These are phyloP conservation scores for Penicillium griseofulvum DNA, from an alignment of 2,329 filamentous ascomycete genomes.

Conservation along the genomic window DNA sequence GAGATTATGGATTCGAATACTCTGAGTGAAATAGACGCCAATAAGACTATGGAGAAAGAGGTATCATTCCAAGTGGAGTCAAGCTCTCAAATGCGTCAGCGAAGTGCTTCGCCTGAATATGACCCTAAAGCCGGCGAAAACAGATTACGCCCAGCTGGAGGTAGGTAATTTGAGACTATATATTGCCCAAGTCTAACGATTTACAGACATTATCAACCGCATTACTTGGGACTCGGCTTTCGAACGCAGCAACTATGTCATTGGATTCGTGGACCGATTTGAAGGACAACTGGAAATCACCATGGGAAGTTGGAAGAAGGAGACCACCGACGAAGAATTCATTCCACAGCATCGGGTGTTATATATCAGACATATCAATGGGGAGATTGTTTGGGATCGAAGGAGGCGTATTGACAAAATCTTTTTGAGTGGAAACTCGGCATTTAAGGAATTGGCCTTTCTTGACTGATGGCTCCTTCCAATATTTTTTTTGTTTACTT, in stretches of 20 bases:
- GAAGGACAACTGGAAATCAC: conserved; percentile 49
- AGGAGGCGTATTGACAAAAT: conserved; percentile 47
- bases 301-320: conserved; percentile 52
- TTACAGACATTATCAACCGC: conserved; percentile 48
- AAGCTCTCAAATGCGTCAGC: not conserved
- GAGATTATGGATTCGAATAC: not conserved
- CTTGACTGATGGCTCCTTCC: conserved; percentile 21
- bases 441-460: conserved; percentile 30
- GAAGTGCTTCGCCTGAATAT: not conserved
- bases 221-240: conserved; percentile 51
- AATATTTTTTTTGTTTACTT: not conserved
- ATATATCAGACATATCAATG: conserved; percentile 45
- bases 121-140: conserved; percentile 15
- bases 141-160: conserved; percentile 18
- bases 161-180: not conserved
- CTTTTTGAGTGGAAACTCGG: conserved; percentile 46
- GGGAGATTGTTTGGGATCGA: conserved; percentile 52
- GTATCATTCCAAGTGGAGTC: not conserved
- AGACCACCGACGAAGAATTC: conserved; percentile 56
- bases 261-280: conserved; percentile 57
- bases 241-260: conserved; percentile 46
- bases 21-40: not conserved
- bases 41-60: not conserved
- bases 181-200: not conserved
- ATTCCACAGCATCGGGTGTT: conserved; percentile 56